phyloP scores from a whole-genome alignment of 139 green algal genomes.

The Volvox reticuliferus region DNA sequence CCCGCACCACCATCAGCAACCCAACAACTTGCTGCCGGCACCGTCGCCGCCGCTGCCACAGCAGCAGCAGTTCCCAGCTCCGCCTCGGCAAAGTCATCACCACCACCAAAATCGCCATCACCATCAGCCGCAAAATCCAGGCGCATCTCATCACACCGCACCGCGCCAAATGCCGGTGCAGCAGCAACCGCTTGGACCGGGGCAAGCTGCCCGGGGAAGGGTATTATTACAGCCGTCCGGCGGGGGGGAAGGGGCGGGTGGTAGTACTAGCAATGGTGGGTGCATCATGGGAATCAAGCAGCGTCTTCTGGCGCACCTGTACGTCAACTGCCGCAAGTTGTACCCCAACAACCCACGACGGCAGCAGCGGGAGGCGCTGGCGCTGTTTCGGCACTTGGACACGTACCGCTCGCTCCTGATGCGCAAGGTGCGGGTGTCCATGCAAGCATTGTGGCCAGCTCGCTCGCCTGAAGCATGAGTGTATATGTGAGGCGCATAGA shows the following conservation, averaged over 20 bases:
- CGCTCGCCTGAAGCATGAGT: no score
- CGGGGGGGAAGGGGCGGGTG: neutral
- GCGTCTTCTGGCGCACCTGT: conserved; percentile 35
- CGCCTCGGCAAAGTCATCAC: neutral
- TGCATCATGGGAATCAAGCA: conserved; percentile 42
- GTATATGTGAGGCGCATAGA: no score
- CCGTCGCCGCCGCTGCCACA: neutral
- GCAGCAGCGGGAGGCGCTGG: conserved; percentile 36
- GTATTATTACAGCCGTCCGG: neutral
- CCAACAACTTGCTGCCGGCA: neutral
- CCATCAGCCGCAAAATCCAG: neutral
- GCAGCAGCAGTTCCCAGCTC: neutral
- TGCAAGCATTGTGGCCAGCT: no score
- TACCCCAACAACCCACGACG: neutral
- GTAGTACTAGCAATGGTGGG: neutral
- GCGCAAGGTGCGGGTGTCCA: conserved; percentile 10
- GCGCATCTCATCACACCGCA: neutral
- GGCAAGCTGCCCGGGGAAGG: neutral
- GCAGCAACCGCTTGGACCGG: neutral
- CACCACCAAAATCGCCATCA: neutral
- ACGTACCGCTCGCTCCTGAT: conserved; percentile 32
- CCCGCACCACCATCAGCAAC: no score
- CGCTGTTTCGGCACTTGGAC: conserved; percentile 19
- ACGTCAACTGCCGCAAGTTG: neutral
- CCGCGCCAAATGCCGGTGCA: neutral